A percentile compares a stretch with the other conserved stretches of the same genome.
Evolutionary conservation across 192 early-diverging fungal species (phyloP).

Genomic region (Rhizophagus prolifer): DNA sequence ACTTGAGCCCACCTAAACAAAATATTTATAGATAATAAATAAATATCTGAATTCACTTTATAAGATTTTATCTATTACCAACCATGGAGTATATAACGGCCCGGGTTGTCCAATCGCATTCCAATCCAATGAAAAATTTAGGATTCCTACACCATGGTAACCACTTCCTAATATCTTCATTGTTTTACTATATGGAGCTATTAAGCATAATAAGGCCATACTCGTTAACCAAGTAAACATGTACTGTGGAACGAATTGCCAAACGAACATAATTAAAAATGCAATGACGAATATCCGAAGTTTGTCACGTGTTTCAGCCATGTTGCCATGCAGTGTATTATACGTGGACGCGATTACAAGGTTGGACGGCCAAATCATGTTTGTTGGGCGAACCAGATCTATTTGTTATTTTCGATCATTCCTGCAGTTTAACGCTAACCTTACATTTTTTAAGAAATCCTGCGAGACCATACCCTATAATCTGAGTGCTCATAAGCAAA

Average conservation of each 20-base stretch:
- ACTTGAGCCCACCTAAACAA: slow-evolving; percentile 52
- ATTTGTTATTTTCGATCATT: background rate
- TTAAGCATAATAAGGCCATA: slow-evolving; percentile 39
- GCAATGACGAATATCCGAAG: slow-evolving; percentile 46
- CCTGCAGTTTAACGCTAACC: background rate
- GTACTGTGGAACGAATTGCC: slow-evolving; percentile 51
- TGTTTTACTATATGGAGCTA: slow-evolving; percentile 33
- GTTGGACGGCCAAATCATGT: slow-evolving; percentile 69
- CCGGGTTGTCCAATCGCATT: slow-evolving; percentile 53
- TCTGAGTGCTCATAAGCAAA: slow-evolving; percentile 56
- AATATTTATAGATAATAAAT: background rate
- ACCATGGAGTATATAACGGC: slow-evolving; percentile 68
- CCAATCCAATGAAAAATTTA: slow-evolving; percentile 78
- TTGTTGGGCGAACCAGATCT: slow-evolving; percentile 12
- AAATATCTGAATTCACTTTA: background rate
- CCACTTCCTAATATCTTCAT: slow-evolving; percentile 47
- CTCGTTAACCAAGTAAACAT: slow-evolving; percentile 36
- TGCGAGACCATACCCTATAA: slow-evolving; percentile 66
- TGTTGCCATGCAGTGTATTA: slow-evolving; percentile 43
- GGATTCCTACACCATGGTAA: slow-evolving; percentile 64
- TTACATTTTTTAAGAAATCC: slow-evolving; percentile 54
- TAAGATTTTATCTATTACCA: slow-evolving; percentile 55
- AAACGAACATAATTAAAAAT: slow-evolving; percentile 43
- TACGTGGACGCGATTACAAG: slow-evolving; percentile 57
- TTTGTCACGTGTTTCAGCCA: background rate